A percentile compares a stretch with the other conserved stretches of the same genome.
Evolutionary conservation across 495 filamentous ascomycete genomes (phyloP).

Genomic region (Xylaria telfairii): DNA sequence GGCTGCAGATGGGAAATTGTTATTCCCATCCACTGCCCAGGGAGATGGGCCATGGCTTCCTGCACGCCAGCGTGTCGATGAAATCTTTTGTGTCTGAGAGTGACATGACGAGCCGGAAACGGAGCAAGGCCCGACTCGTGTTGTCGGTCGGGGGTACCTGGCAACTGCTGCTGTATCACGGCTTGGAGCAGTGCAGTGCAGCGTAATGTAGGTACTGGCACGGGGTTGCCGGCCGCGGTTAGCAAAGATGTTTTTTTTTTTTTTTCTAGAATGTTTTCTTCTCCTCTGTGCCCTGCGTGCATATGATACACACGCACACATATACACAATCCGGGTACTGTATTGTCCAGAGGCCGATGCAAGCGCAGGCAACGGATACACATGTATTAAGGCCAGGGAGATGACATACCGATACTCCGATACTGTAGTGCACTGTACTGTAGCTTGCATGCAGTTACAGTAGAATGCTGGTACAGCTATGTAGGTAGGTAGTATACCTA

Average conservation of each 20-base stretch:
- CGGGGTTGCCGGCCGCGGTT: constrained; percentile 21
- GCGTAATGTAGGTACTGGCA: no score
- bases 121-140: constrained; percentile 4
- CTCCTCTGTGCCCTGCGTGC: neutral
- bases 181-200: neutral
- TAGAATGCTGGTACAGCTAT: no score
- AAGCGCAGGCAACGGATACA: neutral
- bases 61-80: constrained; percentile 21
- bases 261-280: constrained; percentile 3
- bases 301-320: neutral
- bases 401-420: no score
- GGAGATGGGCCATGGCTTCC: neutral
- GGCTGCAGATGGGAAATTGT: constrained; percentile 25
- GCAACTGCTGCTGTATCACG: neutral
- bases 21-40: constrained; percentile 6
- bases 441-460: no score
- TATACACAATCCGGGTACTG: neutral
- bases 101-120: constrained; percentile 11
- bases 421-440: no score
- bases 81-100: constrained; percentile 11
- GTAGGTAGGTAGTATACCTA: no score
- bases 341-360: neutral
- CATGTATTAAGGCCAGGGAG: neutral
- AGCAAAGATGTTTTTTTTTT: neutral
- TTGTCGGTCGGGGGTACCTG: neutral